phyloP scores from a whole-genome alignment of 345 rosid genomes.

The Arabis alpina region DNA sequence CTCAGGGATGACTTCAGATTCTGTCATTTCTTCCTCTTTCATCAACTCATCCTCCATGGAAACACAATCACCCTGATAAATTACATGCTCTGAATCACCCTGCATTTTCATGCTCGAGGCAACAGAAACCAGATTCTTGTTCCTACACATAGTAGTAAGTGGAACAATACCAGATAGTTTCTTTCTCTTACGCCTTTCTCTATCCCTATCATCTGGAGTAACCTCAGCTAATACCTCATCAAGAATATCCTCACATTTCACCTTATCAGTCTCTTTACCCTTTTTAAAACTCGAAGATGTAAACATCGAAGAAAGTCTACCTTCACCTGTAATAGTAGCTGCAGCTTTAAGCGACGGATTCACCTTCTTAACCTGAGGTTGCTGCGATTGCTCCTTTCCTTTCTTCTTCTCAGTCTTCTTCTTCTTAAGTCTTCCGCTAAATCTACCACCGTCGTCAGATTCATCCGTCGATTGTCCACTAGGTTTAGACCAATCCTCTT shows the following conservation, averaged over 20 bases:
- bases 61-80: conserved; percentile 29
- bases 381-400: conserved; percentile 38
- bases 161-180: conserved; percentile 39
- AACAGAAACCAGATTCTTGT: conserved; percentile 38
- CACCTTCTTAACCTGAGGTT: conserved; percentile 55
- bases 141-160: conserved; percentile 3
- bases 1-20: conserved; percentile 33
- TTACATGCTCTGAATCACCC: conserved; percentile 9
- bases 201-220: conserved; percentile 77
- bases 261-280: conserved; percentile 65
- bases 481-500: conserved; percentile 86
- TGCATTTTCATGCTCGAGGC: conserved; percentile 15
- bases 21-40: conserved; percentile 38
- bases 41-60: conserved; percentile 38
- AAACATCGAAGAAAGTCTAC: conserved; percentile 81
- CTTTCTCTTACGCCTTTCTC: conserved; percentile 63
- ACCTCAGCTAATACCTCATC: conserved; percentile 80
- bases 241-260: conserved; percentile 65
- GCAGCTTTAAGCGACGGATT: conserved; percentile 70
- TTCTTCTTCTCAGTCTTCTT: conserved; percentile 62
- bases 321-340: conserved; percentile 85
- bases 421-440: conserved; percentile 50
- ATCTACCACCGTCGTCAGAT: conserved; percentile 55
- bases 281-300: conserved; percentile 73
- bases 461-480: conserved; percentile 71